Conservation (phyloP, 306 rosid genomes). For the Astragalus glycyphyllos region DNA sequence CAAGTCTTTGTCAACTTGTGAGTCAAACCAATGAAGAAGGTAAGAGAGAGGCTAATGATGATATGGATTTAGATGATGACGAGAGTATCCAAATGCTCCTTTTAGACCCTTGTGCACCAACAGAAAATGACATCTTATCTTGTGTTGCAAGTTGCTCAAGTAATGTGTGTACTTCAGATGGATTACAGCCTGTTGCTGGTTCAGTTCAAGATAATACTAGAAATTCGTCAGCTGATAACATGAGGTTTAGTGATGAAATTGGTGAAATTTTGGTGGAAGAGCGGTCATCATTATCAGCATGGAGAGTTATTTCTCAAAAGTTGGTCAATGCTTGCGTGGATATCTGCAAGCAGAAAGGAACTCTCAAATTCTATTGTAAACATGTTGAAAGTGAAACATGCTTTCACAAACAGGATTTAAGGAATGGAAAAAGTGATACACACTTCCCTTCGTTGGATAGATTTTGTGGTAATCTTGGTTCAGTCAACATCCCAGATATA, state of each 20-base stretch:
- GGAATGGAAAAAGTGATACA: slow-evolving; percentile 47
- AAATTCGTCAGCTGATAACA: slow-evolving; percentile 40
- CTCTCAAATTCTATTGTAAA: slow-evolving; percentile 63
- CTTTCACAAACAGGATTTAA: slow-evolving; percentile 40
- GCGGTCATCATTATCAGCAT: slow-evolving; percentile 69
- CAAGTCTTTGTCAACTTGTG: slow-evolving; percentile 46
- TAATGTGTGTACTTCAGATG: slow-evolving; percentile 46
- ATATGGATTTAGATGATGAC: slow-evolving; percentile 52
- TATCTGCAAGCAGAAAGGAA: slow-evolving; percentile 68
- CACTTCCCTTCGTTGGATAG: slow-evolving; percentile 56
- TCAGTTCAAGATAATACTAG: slow-evolving; percentile 46
- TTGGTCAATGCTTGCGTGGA: slow-evolving; percentile 64
- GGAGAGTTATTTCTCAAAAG: slow-evolving; percentile 73
- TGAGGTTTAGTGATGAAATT: slow-evolving; percentile 62
- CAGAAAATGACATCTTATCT: slow-evolving; percentile 72
- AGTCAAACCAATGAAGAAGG: slow-evolving; percentile 54
- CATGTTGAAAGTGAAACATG: slow-evolving; percentile 61
- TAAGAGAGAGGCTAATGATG: slow-evolving; percentile 45
- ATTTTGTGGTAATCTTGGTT: slow-evolving; percentile 62
- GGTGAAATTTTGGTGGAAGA: slow-evolving; percentile 88
- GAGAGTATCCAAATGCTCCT: slow-evolving; percentile 70
- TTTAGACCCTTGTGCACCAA: slow-evolving; percentile 65
- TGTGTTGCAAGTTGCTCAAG: slow-evolving; percentile 58
- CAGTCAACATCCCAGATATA: slow-evolving; percentile 55
- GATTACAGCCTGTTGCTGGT: slow-evolving; percentile 44